Base-by-base conservation (phyloP, 192 early-diverging fungal species). In the Funneliformis geosporum region DNA sequence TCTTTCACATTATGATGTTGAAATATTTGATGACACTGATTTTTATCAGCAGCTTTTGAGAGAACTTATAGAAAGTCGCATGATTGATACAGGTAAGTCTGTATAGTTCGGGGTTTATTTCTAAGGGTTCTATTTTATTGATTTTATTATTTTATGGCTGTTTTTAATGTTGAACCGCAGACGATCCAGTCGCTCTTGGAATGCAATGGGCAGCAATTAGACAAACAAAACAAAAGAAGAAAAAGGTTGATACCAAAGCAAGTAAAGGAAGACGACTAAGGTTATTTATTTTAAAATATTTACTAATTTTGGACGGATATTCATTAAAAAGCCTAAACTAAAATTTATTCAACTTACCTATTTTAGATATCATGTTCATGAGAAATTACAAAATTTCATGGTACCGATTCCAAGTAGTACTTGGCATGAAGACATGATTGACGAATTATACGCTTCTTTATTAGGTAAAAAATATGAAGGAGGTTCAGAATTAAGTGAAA, bases 351-450 rank as follows among this genome's bases (percentile, higher is more conserved):
- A 55, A 76, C 39, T 67, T 60, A 60, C 73, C 2, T 77, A 16
- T n/a, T 27, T 67, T 83, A 89, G 89, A 80, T 99, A 95, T 84
- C 92, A 97, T 76, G 92, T 96, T n/a, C 95, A 97, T 78, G 97
- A 99, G 77, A 99, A 98, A 79, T 84, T 99, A 18, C 93, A 94
- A 82, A 97, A 96, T 84, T 99, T 96, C 84, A 99, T 99, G 96
- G 93, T 94, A 5, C 95, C 97, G 18, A 89, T 95, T 68, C 94
- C 96, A 33, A 79, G 87, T n/a, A 94, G 94, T 18, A 87, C 89
- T 7, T 99, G 97, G 97, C 96, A 98, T 81, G 96, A 96, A 46
- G 90, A 92, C 78, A 98, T 96, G 96, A 86, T 91, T 3, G 93
- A 95, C 50, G 96, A 99, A 84, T 87, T 99, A 25, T 98, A 96